phyloP scores from a whole-genome alignment of 192 early-diverging fungal genomes.

The Anaeromyces robustus region DNA sequence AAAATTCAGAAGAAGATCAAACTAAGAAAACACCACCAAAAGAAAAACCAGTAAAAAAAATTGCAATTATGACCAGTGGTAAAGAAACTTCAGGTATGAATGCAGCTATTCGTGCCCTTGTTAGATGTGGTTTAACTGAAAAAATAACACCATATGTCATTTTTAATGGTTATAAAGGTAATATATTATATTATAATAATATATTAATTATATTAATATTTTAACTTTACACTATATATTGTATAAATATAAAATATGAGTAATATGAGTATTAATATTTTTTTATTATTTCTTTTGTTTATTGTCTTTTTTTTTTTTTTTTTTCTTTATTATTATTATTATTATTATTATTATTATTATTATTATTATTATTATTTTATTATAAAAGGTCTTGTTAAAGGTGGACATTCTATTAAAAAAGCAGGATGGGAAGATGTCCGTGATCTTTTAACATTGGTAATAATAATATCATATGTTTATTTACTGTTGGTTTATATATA shows the following conservation, averaged over 20 bases:
- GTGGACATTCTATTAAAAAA: background rate
- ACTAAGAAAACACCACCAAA: background rate
- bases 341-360: no score
- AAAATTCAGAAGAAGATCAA: background rate
- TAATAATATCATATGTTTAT: no score
- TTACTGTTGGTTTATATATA: no score
- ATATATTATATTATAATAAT: background rate
- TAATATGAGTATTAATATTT: no score
- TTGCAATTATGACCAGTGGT: background rate
- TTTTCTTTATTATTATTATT: no score
- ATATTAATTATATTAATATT: no score
- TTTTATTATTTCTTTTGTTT: no score
- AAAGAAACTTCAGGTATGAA: background rate
- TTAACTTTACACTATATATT: no score
- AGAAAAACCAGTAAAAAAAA: background rate
- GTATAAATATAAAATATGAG: no score
- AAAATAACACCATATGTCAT: background rate
- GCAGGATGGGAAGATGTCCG: background rate
- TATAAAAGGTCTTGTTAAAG: background rate
- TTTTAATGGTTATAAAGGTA: background rate
- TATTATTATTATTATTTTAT: no score
- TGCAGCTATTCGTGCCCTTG: background rate
- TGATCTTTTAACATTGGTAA: background rate
- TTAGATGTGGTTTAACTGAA: background rate
- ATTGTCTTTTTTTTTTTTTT: no score